Base-by-base conservation (phyloP, 441 rosid species). In the Pelargonium cotyledonis region DNA sequence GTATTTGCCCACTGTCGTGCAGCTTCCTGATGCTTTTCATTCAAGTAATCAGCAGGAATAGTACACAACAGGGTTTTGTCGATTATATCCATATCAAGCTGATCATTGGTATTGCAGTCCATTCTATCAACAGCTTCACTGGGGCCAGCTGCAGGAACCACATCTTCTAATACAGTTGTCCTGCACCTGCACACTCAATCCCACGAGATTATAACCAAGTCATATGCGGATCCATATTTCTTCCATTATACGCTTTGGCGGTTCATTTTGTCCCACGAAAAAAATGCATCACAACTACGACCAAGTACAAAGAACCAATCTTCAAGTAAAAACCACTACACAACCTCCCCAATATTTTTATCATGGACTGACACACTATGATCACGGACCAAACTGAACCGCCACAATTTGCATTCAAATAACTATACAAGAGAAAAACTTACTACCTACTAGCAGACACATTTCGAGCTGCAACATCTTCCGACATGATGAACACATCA, bases 1-100 rank as follows among this genome's bases (percentile, higher is more conserved):
- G 83, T 80, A 76, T 88, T 91, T 68, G 86, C 94, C 96, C 97
- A 91, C 77, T 85, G 88, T 53, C 73, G 80, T 7, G 86, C 86
- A 0, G 96, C 89, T 76, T 72, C 76, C 19, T 72, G 80, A 44
- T 82, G 86, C 68, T 80, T 77, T 5, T 85, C 92, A 21, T 84
- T 88, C 4, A 23, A 43, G 5, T 69, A 49, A 29, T 71, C 73
- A 53, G 69, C 43, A 1, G 81, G 81, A 62, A 73, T 49, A 35
- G 83, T 75, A 1, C 80, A 72, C 31, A 84, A 26, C 38, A 85
- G 86, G 69, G 70, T 74, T 68, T 69, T 88, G 1, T 76, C 73
- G 10, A 76, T 72, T 63, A 79, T 74, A 14, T 57, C 88, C 73
- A 88, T 43, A 21, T 70, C 86, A 19, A 80, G 69, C 3, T 55